Evolutionary conservation across 176 grass and related monocot genomes (phyloP), one percentile per base, ranked within the genome.

Genomic region (Oryza brachyantha): DNA sequence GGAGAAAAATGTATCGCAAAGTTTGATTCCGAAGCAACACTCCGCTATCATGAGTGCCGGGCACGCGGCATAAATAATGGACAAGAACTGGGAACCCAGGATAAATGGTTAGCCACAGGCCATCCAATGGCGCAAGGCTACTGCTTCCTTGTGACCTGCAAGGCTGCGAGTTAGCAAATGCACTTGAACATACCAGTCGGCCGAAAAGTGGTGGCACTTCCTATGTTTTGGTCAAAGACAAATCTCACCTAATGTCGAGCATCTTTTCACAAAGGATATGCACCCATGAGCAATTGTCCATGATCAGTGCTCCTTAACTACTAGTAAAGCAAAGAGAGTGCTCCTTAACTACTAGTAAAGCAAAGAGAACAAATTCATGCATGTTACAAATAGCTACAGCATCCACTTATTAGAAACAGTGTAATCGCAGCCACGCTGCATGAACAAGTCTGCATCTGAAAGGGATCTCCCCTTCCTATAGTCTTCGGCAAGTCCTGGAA

Each of bases 401-500:
- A 86, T 83, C 70, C 39, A 78, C 75, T 78, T 42, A 66, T 77
- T 86, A 54, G 80, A 50, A 46, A 77, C 31, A 27, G 73, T 87
- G 35, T 46, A 79, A 78, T 88, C 87, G 64, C 79, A 54, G 13
- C 87, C 93, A 8, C 84, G 78, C 54, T 90, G 74, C 37, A 84
- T 78, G 79, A 90, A 80, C 76, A 45, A 17, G 64, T 85, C 85
- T 27, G 66, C 71, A 13, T 93, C 82, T 29, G 55, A 55, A 27
- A 78, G 26, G 36, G 76, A 62, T 3, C 55, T 38, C 14, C 57
- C 52, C 12, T 29, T 72, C 1, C 71, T 76, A 3, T 82, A 37
- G 26, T 88, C 82, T 9, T 54, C 25, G n/a, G 72, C 37, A 1
- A 83, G 60, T 21, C 64, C 65, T 38, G 74, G 67, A 60, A 80